Conservation (phyloP, 495 filamentous ascomycete species). For the Aspergillus olivimuriae region DNA sequence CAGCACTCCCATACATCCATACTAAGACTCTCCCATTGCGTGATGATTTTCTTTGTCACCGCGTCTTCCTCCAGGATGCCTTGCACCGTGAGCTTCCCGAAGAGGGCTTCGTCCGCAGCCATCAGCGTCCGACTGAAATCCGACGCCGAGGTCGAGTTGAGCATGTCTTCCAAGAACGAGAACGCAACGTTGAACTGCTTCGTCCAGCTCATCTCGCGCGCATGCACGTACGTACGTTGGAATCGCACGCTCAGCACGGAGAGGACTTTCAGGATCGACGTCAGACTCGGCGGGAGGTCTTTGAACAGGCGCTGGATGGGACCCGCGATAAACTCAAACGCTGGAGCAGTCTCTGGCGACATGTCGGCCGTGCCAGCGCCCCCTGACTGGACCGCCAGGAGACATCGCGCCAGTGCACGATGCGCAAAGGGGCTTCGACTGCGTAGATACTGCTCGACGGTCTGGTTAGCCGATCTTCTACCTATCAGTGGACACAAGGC, state of each 20-base stretch:
- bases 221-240: constrained; percentile 29
- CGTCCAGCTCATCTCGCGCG: constrained; percentile 30
- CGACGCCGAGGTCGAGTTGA: constrained; percentile 21
- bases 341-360: constrained; percentile 10
- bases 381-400: constrained; percentile 18
- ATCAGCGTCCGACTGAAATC: constrained; percentile 29
- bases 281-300: constrained; percentile 24
- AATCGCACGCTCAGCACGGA: constrained; percentile 31
- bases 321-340: constrained; percentile 34
- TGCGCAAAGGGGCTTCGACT: constrained; percentile 35
- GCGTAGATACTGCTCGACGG: constrained; percentile 24
- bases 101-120: constrained; percentile 21
- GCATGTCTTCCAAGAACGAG: constrained; percentile 29
- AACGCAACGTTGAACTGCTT: constrained; percentile 24
- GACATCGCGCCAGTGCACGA: constrained; percentile 25
- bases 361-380: constrained; percentile 5
- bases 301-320: constrained; percentile 35
- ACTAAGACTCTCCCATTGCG: constrained; percentile 26
- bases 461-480: not conserved
- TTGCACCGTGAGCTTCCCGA: constrained; percentile 20
- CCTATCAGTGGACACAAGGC: not conserved
- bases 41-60: constrained; percentile 12
- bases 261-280: constrained; percentile 29
- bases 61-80: constrained; percentile 17
- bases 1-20: constrained; percentile 38